These are phyloP conservation scores for Stylonectria norvegica DNA, from an alignment of 2,329 filamentous ascomycete genomes.

Conservation along the genomic window DNA sequence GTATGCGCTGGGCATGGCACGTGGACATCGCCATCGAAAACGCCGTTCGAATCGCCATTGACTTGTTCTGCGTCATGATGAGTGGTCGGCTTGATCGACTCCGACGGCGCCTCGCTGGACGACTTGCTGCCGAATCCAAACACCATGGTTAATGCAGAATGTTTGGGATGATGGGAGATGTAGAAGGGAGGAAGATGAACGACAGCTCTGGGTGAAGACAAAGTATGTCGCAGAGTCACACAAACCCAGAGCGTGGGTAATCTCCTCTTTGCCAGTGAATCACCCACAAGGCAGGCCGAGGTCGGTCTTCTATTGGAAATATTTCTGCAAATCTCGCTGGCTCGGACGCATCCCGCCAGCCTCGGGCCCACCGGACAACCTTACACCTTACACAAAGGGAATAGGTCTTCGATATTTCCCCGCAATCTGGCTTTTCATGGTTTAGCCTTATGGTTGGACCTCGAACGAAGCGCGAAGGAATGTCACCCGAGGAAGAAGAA, in stretches of 20 bases:
- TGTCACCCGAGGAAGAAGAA: too few relatives aligned
- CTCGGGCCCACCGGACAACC: too few relatives aligned
- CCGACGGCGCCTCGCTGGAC: conserved; percentile 15
- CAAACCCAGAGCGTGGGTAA: not conserved
- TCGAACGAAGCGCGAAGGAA: too few relatives aligned
- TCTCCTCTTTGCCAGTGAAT: not conserved
- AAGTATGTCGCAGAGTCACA: not conserved
- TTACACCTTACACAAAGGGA: too few relatives aligned
- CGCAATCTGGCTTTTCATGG: too few relatives aligned
- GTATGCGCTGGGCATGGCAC: conserved; percentile 49
- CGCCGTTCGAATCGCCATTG: conserved; percentile 5
- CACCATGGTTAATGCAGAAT: conserved; percentile 12
- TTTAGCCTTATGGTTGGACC: too few relatives aligned
- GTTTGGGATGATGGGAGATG: conserved; percentile 4
- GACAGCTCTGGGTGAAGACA: not conserved
- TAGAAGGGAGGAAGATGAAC: conserved; percentile 4
- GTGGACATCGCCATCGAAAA: conserved; percentile 20
- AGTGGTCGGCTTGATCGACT: conserved; percentile 8
- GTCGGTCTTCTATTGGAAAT: not conserved
- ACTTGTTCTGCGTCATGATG: conserved; percentile 17
- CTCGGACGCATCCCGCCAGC: too few relatives aligned
- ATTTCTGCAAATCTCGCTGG: not conserved
- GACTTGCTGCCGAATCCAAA: conserved; percentile 16
- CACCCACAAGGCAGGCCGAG: not conserved
- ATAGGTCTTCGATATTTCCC: too few relatives aligned